Conservation (phyloP, 2,329 filamentous ascomycete species). For the Apiospora aurea region DNA sequence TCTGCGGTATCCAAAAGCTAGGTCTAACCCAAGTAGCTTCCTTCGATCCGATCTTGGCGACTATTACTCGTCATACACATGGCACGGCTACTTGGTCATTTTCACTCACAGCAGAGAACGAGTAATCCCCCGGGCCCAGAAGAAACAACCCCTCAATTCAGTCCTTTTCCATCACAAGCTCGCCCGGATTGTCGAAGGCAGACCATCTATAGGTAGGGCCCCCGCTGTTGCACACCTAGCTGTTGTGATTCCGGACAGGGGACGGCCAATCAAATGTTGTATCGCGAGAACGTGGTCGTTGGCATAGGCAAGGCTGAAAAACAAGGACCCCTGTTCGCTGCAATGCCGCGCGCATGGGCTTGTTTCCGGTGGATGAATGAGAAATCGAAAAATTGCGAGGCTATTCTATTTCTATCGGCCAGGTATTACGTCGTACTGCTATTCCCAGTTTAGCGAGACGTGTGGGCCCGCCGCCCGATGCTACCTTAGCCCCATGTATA, state of each 20-base stretch:
- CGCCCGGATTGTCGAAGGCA: background rate
- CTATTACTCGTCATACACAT: conserved; percentile 5
- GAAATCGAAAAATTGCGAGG: conserved; percentile 13
- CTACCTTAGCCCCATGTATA: conserved; percentile 8
- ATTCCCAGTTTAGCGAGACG: background rate
- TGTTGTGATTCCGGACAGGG: background rate
- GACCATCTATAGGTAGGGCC: conserved; percentile 15
- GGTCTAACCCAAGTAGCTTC: conserved; percentile 7
- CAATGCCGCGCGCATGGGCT: background rate
- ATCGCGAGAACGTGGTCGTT: conserved; percentile 17
- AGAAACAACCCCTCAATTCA: conserved; percentile 8
- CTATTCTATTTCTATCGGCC: conserved; percentile 17
- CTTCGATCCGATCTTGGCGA: conserved; percentile 5
- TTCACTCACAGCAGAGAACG: background rate
- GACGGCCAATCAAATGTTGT: background rate
- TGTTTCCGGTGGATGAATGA: background rate
- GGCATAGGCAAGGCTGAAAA: conserved; percentile 15
- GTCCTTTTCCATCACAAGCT: background rate
- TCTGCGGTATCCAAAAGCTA: background rate
- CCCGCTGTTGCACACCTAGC: background rate
- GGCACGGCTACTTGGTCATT: background rate
- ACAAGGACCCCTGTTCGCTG: conserved; percentile 5
- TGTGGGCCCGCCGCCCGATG: background rate
- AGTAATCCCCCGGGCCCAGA: background rate
- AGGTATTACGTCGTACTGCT: conserved; percentile 8